Percentiles rank a stretch among this genome's conserved stretches.
phyloP scores from a whole-genome alignment of 148 eudicot species.

The Pharnaceum exiguum region DNA sequence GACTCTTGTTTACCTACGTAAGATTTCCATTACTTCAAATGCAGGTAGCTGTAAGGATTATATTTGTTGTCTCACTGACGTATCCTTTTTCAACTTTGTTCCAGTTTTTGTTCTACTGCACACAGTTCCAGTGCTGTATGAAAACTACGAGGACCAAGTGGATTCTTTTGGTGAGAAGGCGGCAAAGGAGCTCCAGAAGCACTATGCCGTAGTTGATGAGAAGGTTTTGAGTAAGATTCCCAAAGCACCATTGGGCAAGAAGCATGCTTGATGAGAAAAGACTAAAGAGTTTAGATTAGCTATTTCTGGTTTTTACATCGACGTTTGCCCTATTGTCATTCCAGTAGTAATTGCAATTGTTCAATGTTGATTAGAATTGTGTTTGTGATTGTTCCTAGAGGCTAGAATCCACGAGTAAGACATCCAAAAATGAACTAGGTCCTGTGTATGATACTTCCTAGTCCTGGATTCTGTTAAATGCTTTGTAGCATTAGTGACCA shows the following conservation, averaged over 20 bases:
- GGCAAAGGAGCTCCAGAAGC: conserved; percentile 63
- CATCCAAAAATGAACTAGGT: conserved; percentile 22
- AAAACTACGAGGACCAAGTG: conserved; percentile 79
- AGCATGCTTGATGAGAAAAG: conserved; percentile 32
- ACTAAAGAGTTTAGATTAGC: conserved; percentile 6
- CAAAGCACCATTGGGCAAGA: conserved; percentile 52
- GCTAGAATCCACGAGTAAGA: too few species aligned
- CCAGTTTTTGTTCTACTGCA: conserved; percentile 75
- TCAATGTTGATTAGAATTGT: conserved; percentile 7
- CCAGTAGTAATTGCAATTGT: conserved; percentile 4
- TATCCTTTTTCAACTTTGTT: neutral
- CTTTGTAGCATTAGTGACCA: conserved; percentile 13
- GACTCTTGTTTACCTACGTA: conserved; percentile 79
- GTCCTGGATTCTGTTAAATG: conserved; percentile 13
- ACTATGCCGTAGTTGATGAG: conserved; percentile 68
- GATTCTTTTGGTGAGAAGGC: conserved; percentile 86
- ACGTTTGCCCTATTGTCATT: conserved; percentile 3
- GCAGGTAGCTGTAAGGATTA: neutral
- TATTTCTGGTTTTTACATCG: conserved; percentile 17
- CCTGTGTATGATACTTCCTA: conserved; percentile 16
- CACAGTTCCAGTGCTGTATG: conserved; percentile 77
- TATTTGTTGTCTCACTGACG: neutral
- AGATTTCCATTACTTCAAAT: conserved; percentile 17
- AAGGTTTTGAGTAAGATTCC: conserved; percentile 84
- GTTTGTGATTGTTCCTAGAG: conserved; percentile 13